Percentiles rank a stretch among this genome's conserved stretches.
Conservation (phyloP, 2,329 filamentous ascomycete species). For the Aureobasidium sp. region DNA sequence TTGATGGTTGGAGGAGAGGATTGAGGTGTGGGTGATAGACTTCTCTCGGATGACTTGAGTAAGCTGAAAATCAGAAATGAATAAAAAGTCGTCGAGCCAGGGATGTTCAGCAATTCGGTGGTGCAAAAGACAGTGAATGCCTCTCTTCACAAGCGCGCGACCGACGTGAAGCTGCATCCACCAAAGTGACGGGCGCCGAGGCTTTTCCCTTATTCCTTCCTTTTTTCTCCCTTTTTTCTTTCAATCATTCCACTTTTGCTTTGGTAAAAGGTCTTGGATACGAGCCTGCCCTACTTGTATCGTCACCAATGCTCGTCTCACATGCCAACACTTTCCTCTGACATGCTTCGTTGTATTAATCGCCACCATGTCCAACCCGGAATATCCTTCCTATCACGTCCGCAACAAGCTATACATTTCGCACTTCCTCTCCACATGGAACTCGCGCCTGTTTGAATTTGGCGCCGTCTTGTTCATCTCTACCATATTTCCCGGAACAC, state of each 20-base stretch:
- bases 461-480: conserved; percentile 42
- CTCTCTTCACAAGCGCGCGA: neutral
- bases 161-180: neutral
- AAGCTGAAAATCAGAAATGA: neutral
- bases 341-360: neutral
- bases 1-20: neutral
- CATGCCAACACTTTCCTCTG: neutral
- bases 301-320: neutral
- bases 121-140: neutral
- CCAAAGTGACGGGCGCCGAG: neutral
- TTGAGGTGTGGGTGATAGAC: neutral
- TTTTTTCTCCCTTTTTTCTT: neutral
- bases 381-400: neutral
- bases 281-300: neutral
- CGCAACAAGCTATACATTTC: conserved; percentile 32
- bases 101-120: neutral
- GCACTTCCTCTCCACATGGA: conserved; percentile 42
- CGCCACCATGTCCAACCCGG: neutral
- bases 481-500: conserved; percentile 40
- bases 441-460: conserved; percentile 41
- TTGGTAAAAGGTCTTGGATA: neutral
- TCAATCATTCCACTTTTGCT: neutral
- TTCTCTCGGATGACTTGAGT: too few relatives aligned
- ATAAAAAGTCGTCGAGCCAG: neutral
- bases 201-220: neutral